Evolutionary conservation across 2,329 filamentous ascomycete species (phyloP).

Genomic region (Phyllosticta citriasiana): DNA sequence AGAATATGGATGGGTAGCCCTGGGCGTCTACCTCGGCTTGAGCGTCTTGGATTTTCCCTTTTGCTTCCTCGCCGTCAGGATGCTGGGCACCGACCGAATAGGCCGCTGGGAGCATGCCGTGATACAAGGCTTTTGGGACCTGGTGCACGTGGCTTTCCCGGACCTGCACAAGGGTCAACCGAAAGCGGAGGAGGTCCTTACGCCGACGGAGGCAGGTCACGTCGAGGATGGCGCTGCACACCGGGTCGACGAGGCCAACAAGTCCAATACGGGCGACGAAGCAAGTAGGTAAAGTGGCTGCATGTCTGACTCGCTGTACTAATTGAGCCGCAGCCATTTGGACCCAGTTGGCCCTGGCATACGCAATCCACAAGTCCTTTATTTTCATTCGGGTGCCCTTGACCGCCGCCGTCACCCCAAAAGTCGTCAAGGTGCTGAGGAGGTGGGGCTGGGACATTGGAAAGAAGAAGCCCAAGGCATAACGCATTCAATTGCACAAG

Average conservation of each 20-base stretch:
- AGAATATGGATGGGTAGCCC: conserved; percentile 88
- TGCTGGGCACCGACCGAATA: conserved; percentile 77
- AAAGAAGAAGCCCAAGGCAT: conserved; percentile 47
- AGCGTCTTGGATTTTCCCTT: conserved; percentile 88
- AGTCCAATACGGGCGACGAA: conserved; percentile 52
- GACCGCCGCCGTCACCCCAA: conserved; percentile 81
- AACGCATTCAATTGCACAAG: background rate
- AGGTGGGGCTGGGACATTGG: conserved; percentile 94
- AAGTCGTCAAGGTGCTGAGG: conserved; percentile 80
- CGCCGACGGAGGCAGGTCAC: conserved; percentile 30
- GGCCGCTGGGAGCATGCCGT: conserved; percentile 63
- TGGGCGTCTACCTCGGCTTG: conserved; percentile 81
- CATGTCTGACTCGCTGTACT: background rate
- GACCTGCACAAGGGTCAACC: conserved; percentile 32
- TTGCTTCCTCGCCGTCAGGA: conserved; percentile 79
- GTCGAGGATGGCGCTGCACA: conserved; percentile 22
- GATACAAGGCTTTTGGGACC: conserved; percentile 46
- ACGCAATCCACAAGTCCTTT: conserved; percentile 95
- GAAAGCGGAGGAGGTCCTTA: conserved; percentile 33
- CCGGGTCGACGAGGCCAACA: conserved; percentile 42
- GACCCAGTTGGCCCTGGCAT: conserved; percentile 87
- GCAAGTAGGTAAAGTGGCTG: conserved; percentile 54
- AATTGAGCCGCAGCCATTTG: conserved; percentile 44
- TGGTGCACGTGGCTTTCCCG: conserved; percentile 52
- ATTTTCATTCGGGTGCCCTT: conserved; percentile 93